Evolutionary conservation across 768 basidiomycete genomes (phyloP).

Genomic region (Russula dissimulans): DNA sequence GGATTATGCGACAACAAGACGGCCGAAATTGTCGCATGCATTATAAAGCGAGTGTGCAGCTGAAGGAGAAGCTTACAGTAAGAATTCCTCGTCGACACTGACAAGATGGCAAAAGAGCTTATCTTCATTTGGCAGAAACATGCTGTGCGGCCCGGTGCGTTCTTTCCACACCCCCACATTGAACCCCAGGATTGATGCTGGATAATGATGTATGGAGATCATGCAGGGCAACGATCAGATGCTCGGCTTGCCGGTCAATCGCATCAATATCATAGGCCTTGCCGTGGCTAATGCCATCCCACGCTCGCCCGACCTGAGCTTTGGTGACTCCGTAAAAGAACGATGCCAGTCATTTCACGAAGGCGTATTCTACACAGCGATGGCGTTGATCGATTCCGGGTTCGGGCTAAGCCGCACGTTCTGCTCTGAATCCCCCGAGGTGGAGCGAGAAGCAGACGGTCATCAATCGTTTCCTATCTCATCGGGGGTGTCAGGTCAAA

Average conservation of each 20-base stretch:
- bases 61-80: conserved; percentile 53
- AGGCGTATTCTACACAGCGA: conserved; percentile 51
- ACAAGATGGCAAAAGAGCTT: conserved; percentile 68
- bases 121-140: conserved; percentile 67
- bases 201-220: conserved; percentile 21
- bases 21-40: conserved; percentile 42
- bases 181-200: neutral
- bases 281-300: conserved; percentile 68
- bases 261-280: conserved; percentile 81
- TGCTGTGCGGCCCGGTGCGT: conserved; percentile 38
- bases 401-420: conserved; percentile 46
- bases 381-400: conserved; percentile 59
- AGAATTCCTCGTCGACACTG: conserved; percentile 61
- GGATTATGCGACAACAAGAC: conserved; percentile 25
- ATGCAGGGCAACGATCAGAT: conserved; percentile 63
- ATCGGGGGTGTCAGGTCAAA: too few species aligned
- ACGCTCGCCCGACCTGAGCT: conserved; percentile 33
- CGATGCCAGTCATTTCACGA: conserved; percentile 53
- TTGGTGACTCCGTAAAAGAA: conserved; percentile 38
- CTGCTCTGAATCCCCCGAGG: too few species aligned
- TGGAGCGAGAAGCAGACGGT: too few species aligned
- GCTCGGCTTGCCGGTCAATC: conserved; percentile 79
- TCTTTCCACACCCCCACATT: too few species aligned
- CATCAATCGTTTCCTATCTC: too few species aligned
- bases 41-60: conserved; percentile 58